Conservation (phyloP, 1,284 basidiomycete species). For the Gymnopus androsaceus region DNA sequence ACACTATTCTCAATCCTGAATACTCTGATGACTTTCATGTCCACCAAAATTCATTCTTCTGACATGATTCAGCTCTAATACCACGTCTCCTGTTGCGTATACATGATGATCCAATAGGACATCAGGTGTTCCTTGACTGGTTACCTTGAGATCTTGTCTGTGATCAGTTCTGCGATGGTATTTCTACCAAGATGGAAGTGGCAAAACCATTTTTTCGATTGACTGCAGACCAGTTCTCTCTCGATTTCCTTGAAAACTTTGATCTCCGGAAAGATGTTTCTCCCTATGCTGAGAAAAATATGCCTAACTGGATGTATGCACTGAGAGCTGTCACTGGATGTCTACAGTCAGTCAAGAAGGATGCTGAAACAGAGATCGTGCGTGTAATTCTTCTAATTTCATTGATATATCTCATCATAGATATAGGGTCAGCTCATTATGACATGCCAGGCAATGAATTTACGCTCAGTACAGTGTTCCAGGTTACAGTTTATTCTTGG, state of each 20-base stretch:
- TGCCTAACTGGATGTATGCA: background rate
- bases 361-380: no score
- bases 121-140: background rate
- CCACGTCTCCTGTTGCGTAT: background rate
- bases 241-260: background rate
- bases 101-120: background rate
- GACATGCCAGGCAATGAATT: background rate
- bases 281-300: background rate
- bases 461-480: background rate
- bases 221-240: background rate
- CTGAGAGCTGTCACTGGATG: background rate
- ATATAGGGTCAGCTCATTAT: background rate
- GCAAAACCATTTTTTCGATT: background rate
- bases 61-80: background rate
- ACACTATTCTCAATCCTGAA: background rate
- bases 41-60: background rate
- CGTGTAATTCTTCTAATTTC: background rate
- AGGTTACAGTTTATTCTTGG: no score
- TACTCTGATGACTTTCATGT: background rate
- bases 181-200: background rate
- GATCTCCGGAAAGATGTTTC: background rate
- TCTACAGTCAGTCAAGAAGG: background rate
- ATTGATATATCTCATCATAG: background rate
- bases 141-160: background rate
- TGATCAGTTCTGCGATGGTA: background rate